Base-by-base conservation (phyloP, 176 grass and related monocot genomes). In the Microstegium vimineum region DNA sequence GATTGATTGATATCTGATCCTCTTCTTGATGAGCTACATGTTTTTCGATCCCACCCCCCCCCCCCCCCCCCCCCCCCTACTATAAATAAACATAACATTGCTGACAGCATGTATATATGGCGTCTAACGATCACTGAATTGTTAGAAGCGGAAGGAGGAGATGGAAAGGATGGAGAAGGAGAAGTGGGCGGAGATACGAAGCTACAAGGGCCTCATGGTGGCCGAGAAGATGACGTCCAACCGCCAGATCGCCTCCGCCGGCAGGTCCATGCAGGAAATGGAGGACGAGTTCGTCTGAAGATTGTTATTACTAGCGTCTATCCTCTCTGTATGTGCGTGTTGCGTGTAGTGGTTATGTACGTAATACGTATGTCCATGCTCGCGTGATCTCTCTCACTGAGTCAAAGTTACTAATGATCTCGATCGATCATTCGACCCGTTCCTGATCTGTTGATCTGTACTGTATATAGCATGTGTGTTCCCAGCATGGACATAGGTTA, bases 181-280 rank as follows among this genome's bases (percentile, higher is more conserved):
- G 69, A 90, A 90, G 78, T 56, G 76, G 66, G 93, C 91, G 27
- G 93, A 92, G 52, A 83, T 94, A 46, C 85, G 93, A 61, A 95
- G 93, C 83, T 99, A 95, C 93, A 99, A 94, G 76, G 93, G 90
- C 37, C 82, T 99, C 20, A 99, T 99, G 93, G 90, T 95, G 37
- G 84, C 91, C 49, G 93, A 99, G 86, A 99, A 94, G 85, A 99
- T 95, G 96, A 94, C 93, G 22, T 95, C 96, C 61, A 99, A 95
- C 73, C 92, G 88, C 76, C 96, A 99, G 90, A 95, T 99, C 76
- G 96, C 93, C 7, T 95, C 93, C 10, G 80, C 90, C 61, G 92
- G 83, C 82, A 95, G 89, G 77, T 94, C 93, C 34, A 91, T 92
- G 76, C 93, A 95, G 84, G 91, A 95, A 67, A 76, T 95, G 37